Evolutionary conservation across 208 protist genomes (phyloP).

Genomic region (Phytomonas francai): DNA sequence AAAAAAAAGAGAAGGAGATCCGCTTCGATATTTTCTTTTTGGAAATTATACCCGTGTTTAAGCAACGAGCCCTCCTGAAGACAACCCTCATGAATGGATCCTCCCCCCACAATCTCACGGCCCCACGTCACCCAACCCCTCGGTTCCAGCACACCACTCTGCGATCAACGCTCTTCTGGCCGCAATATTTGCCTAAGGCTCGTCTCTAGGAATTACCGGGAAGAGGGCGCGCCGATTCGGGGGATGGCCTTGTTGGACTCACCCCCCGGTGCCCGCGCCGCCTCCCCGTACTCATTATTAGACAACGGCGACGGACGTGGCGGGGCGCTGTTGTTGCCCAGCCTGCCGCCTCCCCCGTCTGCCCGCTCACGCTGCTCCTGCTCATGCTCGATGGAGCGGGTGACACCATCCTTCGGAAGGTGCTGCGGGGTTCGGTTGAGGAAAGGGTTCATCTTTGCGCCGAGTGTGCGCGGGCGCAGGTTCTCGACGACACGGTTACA

Average conservation of each 20-base stretch:
- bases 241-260: conserved; percentile 8
- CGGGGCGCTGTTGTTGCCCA: conserved; percentile 7
- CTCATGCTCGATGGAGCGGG: conserved; percentile 61
- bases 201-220: background rate
- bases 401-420: conserved; percentile 41
- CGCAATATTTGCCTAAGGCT: background rate
- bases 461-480: conserved; percentile 59
- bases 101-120: background rate
- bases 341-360: background rate
- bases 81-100: too few relatives aligned
- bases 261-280: background rate
- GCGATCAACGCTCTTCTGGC: background rate
- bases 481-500: conserved; percentile 80
- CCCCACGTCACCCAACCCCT: background rate
- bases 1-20: conserved; percentile 4
- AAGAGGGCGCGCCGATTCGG: conserved; percentile 5
- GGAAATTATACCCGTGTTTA: background rate
- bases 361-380: conserved; percentile 19
- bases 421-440: conserved; percentile 77
- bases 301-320: background rate
- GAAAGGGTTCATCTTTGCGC: conserved; percentile 53
- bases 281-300: background rate
- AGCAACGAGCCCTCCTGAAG: background rate
- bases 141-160: background rate
- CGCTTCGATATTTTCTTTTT: background rate